Evolutionary conservation across 2,329 filamentous ascomycete genomes (phyloP).

Genomic region (Arachnomyces sp.): DNA sequence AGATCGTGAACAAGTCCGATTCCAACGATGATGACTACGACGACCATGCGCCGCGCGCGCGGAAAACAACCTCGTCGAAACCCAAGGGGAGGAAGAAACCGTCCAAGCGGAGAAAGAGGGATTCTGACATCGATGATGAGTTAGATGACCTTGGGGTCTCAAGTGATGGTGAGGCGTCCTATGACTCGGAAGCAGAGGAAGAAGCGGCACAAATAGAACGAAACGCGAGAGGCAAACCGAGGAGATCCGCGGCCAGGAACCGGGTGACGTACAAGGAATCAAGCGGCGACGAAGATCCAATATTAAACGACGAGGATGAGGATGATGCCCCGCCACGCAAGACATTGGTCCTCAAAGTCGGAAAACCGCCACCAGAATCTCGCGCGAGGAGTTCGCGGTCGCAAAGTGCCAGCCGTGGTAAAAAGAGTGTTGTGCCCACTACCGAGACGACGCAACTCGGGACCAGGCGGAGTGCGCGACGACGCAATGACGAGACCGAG

Average conservation of each 20-base stretch:
- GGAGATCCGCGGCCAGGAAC: constrained; percentile 50
- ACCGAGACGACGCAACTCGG: constrained; percentile 11
- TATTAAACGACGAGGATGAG: constrained; percentile 33
- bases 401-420: constrained; percentile 23
- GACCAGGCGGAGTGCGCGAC: constrained; percentile 51
- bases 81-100: constrained; percentile 24
- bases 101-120: constrained; percentile 30
- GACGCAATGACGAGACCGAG: constrained; percentile 46
- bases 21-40: constrained; percentile 41
- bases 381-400: constrained; percentile 20
- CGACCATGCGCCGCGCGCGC: constrained; percentile 23
- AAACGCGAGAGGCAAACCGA: constrained; percentile 51
- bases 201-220: constrained; percentile 37
- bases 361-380: constrained; percentile 9
- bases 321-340: constrained; percentile 14
- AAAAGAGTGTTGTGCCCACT: neutral
- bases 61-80: constrained; percentile 21
- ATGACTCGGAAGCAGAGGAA: constrained; percentile 40
- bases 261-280: constrained; percentile 50
- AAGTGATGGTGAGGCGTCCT: constrained; percentile 34
- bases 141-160: constrained; percentile 27
- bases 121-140: constrained; percentile 39
- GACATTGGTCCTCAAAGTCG: constrained; percentile 2
- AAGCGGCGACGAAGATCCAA: constrained; percentile 32
- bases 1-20: constrained; percentile 37